Conservation (phyloP, 768 basidiomycete genomes). For the Hericium erinaceus region DNA sequence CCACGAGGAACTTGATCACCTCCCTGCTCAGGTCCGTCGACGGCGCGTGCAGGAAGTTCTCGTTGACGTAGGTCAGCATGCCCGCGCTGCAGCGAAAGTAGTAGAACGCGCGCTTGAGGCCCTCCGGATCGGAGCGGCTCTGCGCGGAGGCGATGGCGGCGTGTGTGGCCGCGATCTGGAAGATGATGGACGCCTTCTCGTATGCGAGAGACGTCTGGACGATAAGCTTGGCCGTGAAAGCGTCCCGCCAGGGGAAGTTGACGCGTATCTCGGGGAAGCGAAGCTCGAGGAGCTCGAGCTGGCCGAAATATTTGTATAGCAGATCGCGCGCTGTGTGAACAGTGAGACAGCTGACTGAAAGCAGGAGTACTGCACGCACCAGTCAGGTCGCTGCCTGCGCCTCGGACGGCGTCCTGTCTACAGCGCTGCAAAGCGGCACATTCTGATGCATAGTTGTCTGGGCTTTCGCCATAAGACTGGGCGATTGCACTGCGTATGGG, state of each 20-base stretch:
- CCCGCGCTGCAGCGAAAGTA: conserved; percentile 87
- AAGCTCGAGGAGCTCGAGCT: conserved; percentile 93
- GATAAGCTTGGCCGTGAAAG: conserved; percentile 89
- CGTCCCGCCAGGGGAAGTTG: conserved; percentile 94
- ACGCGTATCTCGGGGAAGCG: conserved; percentile 95
- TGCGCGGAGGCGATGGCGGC: conserved; percentile 84
- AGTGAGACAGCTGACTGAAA: neutral
- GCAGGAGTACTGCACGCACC: conserved; percentile 35
- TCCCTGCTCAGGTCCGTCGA: conserved; percentile 91
- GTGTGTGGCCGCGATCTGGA: conserved; percentile 91
- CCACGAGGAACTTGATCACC: conserved; percentile 86
- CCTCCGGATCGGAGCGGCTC: conserved; percentile 52
- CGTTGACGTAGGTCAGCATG: conserved; percentile 98
- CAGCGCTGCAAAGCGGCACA: conserved; percentile 80
- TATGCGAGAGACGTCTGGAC: conserved; percentile 95
- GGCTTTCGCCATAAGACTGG: conserved; percentile 88
- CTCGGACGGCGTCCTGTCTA: conserved; percentile 91
- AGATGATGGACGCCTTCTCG: conserved; percentile 96
- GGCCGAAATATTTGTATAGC: conserved; percentile 98
- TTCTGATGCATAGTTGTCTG: conserved; percentile 81
- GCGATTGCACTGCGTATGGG: conserved; percentile 82
- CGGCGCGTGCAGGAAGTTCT: conserved; percentile 97
- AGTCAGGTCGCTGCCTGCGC: conserved; percentile 93
- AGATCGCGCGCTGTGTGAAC: conserved; percentile 68
- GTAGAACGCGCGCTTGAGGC: conserved; percentile 56